phyloP scores from a whole-genome alignment of 2,329 filamentous ascomycete genomes.

The Claviceps spartinae region DNA sequence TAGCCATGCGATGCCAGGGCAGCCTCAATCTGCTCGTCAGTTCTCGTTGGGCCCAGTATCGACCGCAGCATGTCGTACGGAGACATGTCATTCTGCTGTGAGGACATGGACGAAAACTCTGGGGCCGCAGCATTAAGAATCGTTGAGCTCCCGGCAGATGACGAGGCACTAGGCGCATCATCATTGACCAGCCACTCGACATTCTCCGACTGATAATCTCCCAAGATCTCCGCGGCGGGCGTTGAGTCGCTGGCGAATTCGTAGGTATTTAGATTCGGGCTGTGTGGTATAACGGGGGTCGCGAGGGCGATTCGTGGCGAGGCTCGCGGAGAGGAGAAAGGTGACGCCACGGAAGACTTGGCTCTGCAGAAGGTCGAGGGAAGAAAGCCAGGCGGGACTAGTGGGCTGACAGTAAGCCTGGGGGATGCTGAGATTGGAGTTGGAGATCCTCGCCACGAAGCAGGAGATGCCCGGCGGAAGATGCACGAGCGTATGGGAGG shows the following conservation, averaged over 20 bases:
- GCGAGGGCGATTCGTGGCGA: constrained; percentile 84
- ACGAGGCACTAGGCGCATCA: constrained; percentile 66
- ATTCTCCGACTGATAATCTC: constrained; percentile 83
- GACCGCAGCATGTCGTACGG: constrained; percentile 96
- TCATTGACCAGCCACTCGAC: constrained; percentile 97
- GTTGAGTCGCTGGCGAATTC: constrained; percentile 77
- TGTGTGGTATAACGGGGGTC: constrained; percentile 83
- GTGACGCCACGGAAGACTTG: constrained; percentile 69
- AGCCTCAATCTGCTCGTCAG: constrained; percentile 90
- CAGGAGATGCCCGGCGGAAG: constrained; percentile 79
- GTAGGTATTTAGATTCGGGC: constrained; percentile 86
- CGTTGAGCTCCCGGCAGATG: constrained; percentile 54
- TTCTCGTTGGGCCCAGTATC: constrained; percentile 75
- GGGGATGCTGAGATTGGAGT: constrained; percentile 78
- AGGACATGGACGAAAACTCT: constrained; percentile 51
- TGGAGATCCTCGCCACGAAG: constrained; percentile 75
- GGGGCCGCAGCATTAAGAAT: constrained; percentile 67
- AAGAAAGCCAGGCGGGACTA: constrained; percentile 71
- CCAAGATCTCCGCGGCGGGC: constrained; percentile 72
- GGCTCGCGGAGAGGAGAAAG: constrained; percentile 85
- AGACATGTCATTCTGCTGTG: constrained; percentile 77
- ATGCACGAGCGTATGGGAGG: constrained; percentile 80
- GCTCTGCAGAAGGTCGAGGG: constrained; percentile 61
- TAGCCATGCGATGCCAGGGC: constrained; percentile 82
- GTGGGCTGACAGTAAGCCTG: constrained; percentile 66